These are phyloP conservation scores for Saturnispora gosingensis DNA, from an alignment of 805 yeast genomes.

Conservation along the genomic window DNA sequence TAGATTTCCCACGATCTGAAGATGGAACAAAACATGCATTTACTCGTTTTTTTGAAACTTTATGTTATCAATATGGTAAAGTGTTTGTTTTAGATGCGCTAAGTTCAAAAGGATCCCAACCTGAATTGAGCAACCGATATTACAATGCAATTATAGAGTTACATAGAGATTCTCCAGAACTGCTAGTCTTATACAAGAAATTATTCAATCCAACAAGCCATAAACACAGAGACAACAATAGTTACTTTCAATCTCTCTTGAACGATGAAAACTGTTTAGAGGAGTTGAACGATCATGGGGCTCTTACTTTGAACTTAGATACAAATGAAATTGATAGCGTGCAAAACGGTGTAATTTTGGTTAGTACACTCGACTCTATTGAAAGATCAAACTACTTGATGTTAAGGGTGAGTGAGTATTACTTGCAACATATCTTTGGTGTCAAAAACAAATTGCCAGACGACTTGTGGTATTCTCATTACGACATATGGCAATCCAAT, in stretches of 20 bases:
- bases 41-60: slow-evolving; percentile 37
- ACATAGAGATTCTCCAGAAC: slow-evolving; percentile 8
- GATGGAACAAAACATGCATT: slow-evolving; percentile 49
- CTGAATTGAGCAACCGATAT: slow-evolving; percentile 35
- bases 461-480: slow-evolving; percentile 30
- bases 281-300: slow-evolving; percentile 36
- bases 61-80: slow-evolving; percentile 40
- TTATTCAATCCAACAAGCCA: slow-evolving; percentile 24
- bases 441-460: slow-evolving; percentile 26
- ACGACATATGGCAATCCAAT: slow-evolving; percentile 41
- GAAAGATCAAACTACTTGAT: slow-evolving; percentile 42
- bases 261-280: slow-evolving; percentile 16
- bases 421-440: slow-evolving; percentile 37
- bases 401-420: slow-evolving; percentile 38
- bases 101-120: slow-evolving; percentile 33
- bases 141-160: slow-evolving; percentile 19
- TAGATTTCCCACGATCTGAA: slow-evolving; percentile 39
- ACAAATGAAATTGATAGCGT: slow-evolving; percentile 32
- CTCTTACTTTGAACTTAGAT: slow-evolving; percentile 34
- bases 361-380: slow-evolving; percentile 41
- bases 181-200: slow-evolving; percentile 24
- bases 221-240: slow-evolving; percentile 26
- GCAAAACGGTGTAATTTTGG: slow-evolving; percentile 43
- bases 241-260: slow-evolving; percentile 17
- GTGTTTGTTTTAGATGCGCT: slow-evolving; percentile 42